Evolutionary conservation across 2,329 filamentous ascomycete species (phyloP), one percentile per base, ranked within the genome.

Genomic region (Lojkania enalia): DNA sequence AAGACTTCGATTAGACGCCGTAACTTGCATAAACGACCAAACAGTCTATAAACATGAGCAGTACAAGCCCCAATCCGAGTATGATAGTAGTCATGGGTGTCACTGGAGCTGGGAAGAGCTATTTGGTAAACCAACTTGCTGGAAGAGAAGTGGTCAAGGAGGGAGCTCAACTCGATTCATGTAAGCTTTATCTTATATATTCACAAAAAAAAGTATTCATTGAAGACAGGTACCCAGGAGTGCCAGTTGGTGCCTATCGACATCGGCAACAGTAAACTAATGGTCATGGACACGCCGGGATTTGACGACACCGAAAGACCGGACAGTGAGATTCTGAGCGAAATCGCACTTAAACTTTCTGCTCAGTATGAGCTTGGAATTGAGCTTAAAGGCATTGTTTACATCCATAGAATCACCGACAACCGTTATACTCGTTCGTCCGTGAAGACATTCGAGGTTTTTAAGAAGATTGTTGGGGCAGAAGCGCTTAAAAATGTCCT

Each of bases 251-350:
- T 58, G 2, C 48, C 36, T 9, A 46, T 53, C 7, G 27, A 38
- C 19, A 47, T 55, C 18, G 60, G 58, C 29, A 20, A 35, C 5
- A 35, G 37, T 12, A 35, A 54, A 42, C 44, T 60, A 4, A 21
- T 50, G 6, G 20, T 71, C n/a, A 56, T 72, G 20, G 68, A 71
- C 45, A 69, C 64, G 2, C 67, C 68, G 1, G 67, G 68, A 3
- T 71, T 71, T 35, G 59, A 70, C 39, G 68, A 71, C 40, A 27
- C 38, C 6, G 30, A 35, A 7, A 45, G 58, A 6, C 51, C 49
- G 13, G 66, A 71, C 38, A 48, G 49, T 0, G 58, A 69, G 15
- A 59, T 70, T 14, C 52, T 71, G 2, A 37, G 21, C 3, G 58
- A 66, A n/a, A 62, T 70, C 7, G 53, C 60, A 2, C 35, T 46